A percentile compares a stretch with the other conserved stretches of the same genome.
Evolutionary conservation across 495 filamentous ascomycete genomes (phyloP).

Genomic region (Lepraria neglecta): DNA sequence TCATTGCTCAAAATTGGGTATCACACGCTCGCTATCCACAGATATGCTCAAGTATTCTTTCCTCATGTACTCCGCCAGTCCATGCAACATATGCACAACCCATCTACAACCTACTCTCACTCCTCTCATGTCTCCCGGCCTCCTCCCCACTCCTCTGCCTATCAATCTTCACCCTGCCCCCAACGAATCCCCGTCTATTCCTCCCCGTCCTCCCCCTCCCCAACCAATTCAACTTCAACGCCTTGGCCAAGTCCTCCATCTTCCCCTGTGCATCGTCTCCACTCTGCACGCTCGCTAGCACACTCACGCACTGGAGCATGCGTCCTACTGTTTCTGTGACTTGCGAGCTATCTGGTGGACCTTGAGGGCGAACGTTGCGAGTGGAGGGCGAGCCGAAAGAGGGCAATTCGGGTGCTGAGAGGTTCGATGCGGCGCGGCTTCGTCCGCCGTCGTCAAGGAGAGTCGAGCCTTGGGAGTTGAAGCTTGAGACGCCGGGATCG

Average conservation of each 20-base stretch:
- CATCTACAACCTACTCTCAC: constrained; percentile 2
- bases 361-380: constrained; percentile 35
- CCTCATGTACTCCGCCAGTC: too few relatives aligned
- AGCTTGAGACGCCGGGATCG: constrained; percentile 63
- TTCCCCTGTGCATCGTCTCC: constrained; percentile 67
- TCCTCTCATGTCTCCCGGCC: not conserved
- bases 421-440: constrained; percentile 78
- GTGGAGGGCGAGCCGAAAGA: constrained; percentile 50
- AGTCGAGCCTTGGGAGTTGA: constrained; percentile 67
- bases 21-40: constrained; percentile 4
- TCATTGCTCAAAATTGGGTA: not conserved
- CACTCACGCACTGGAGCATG: constrained; percentile 94
- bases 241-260: constrained; percentile 75
- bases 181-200: constrained; percentile 83
- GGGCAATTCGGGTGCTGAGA: constrained; percentile 53
- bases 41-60: not conserved
- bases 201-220: constrained; percentile 83
- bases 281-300: constrained; percentile 69
- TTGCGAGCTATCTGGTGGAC: constrained; percentile 60
- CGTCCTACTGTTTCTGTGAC: constrained; percentile 89
- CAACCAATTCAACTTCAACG: constrained; percentile 94
- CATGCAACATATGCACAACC: too few relatives aligned
- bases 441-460: constrained; percentile 53
- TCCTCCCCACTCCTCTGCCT: constrained; percentile 16
- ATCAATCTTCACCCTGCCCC: constrained; percentile 48